These are phyloP conservation scores for Hyaloperonospora brassicae DNA, from an alignment of 352 stramenopile genomes.

Conservation along the genomic window DNA sequence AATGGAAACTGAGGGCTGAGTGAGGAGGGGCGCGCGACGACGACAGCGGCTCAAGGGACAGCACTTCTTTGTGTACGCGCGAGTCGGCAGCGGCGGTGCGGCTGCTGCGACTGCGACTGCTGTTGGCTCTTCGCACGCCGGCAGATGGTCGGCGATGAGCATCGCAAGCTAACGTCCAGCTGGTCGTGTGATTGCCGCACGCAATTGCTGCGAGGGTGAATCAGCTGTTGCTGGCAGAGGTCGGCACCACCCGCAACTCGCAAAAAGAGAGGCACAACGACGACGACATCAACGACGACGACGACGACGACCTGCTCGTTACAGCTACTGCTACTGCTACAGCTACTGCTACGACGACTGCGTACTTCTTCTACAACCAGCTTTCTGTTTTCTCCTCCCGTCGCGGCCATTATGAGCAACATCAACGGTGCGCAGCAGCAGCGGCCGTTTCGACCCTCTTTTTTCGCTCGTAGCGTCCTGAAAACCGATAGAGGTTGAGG, in stretches of 20 bases:
- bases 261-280: not conserved
- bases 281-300: not conserved
- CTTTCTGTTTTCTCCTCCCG: no score
- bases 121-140: conserved; percentile 24
- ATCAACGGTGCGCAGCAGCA: no score
- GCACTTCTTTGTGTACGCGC: no score
- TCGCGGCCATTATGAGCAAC: no score
- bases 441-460: no score
- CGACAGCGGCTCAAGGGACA: not conserved
- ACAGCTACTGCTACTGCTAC: no score
- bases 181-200: conserved; percentile 37
- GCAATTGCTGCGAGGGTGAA: conserved; percentile 29
- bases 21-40: not conserved
- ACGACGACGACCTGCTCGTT: no score
- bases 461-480: no score
- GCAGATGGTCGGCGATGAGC: conserved; percentile 24
- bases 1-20: conserved; percentile 1
- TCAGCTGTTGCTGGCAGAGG: conserved; percentile 27
- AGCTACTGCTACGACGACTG: no score
- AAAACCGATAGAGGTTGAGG: no score
- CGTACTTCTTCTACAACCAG: no score
- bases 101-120: conserved; percentile 6
- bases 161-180: conserved; percentile 54
- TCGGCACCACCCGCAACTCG: not conserved
- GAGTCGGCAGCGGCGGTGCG: not conserved